phyloP scores from a whole-genome alignment of 2,329 filamentous ascomycete species.

The Penicillium concentricum region DNA sequence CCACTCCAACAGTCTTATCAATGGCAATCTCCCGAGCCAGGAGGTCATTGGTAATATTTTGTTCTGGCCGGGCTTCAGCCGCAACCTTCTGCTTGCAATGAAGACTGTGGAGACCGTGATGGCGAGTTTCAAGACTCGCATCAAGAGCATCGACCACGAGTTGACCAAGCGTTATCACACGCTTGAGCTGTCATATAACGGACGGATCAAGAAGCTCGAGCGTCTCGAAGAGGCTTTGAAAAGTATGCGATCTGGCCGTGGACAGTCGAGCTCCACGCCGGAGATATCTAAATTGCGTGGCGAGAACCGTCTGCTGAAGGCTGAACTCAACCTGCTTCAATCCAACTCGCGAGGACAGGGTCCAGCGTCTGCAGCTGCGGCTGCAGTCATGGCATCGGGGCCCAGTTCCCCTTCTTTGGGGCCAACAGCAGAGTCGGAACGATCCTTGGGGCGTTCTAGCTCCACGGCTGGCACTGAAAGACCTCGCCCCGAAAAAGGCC shows the following conservation, averaged over 20 bases:
- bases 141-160: conserved; percentile 83
- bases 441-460: conserved; percentile 56
- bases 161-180: conserved; percentile 88
- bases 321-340: conserved; percentile 67
- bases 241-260: conserved; percentile 49
- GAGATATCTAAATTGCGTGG: conserved; percentile 60
- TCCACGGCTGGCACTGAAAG: conserved; percentile 49
- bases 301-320: conserved; percentile 61
- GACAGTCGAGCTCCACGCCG: conserved; percentile 40
- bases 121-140: conserved; percentile 72
- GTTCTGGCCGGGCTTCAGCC: conserved; percentile 73
- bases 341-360: conserved; percentile 59
- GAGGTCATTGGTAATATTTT: conserved; percentile 85
- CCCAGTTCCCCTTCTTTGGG: conserved; percentile 24
- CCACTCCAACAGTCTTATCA: conserved; percentile 83
- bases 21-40: conserved; percentile 78
- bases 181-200: conserved; percentile 76
- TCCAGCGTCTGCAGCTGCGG: conserved; percentile 46
- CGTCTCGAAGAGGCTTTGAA: conserved; percentile 77
- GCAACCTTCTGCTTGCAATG: conserved; percentile 81
- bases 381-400: conserved; percentile 28
- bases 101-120: conserved; percentile 84
- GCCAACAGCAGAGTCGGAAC: conserved; percentile 28
- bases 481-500: conserved; percentile 28
- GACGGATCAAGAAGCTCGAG: conserved; percentile 80